phyloP scores from a whole-genome alignment of 2,329 filamentous ascomycete species.

The Teratosphaeria nubilosa region DNA sequence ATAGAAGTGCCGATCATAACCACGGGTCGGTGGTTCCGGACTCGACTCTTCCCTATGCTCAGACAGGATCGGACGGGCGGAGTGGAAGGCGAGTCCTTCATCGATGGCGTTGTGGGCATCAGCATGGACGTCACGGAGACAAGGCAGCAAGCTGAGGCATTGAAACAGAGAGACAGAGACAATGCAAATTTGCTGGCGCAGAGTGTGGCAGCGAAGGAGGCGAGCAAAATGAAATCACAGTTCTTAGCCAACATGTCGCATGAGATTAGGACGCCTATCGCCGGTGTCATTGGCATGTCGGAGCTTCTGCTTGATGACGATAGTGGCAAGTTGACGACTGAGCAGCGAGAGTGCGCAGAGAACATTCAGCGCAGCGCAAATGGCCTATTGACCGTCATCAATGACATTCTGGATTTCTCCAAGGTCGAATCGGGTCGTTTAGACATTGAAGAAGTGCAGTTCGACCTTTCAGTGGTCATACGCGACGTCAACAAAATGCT shows the following conservation, averaged over 20 bases:
- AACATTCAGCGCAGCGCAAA: constrained; percentile 73
- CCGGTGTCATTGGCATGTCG: constrained; percentile 70
- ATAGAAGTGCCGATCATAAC: constrained; percentile 51
- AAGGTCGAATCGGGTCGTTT: constrained; percentile 67
- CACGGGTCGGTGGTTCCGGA: constrained; percentile 58
- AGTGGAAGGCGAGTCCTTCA: constrained; percentile 40
- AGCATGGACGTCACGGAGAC: constrained; percentile 71
- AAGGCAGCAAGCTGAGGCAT: constrained; percentile 52
- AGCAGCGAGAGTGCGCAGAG: constrained; percentile 64
- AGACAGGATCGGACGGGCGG: constrained; percentile 46
- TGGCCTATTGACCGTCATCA: constrained; percentile 75
- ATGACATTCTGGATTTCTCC: constrained; percentile 83
- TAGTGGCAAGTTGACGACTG: constrained; percentile 43
- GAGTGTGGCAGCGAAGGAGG: constrained; percentile 68
- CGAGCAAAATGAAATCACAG: constrained; percentile 68
- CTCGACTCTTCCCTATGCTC: constrained; percentile 57
- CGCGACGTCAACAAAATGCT: constrained; percentile 80
- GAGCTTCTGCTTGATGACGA: constrained; percentile 61
- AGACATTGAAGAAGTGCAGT: constrained; percentile 72
- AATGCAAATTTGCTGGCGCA: constrained; percentile 63
- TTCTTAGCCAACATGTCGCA: constrained; percentile 56
- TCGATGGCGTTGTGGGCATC: constrained; percentile 68
- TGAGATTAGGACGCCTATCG: constrained; percentile 49
- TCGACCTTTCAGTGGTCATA: constrained; percentile 62
- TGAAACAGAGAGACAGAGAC: constrained; percentile 53